Evolutionary conservation across 768 basidiomycete species (phyloP), one percentile per base, ranked within the genome.

Genomic region (Candolleomyces eurysporus): DNA sequence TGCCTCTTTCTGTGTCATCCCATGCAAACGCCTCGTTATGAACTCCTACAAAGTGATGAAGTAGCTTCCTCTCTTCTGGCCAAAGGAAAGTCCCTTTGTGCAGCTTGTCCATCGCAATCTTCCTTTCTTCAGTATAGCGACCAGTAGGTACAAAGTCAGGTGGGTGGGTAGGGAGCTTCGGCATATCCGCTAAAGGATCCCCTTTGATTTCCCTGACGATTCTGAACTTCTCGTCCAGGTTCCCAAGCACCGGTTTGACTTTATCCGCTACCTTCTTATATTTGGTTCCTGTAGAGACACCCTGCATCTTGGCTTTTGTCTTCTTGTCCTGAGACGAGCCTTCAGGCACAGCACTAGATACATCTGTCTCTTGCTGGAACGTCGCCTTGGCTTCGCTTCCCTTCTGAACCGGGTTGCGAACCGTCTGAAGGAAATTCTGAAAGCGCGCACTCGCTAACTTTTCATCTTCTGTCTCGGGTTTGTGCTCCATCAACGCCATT

Each of bases 191-290:
- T 4, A 76, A 54, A 3, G 70, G 72, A 48, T 75, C 66, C 3
- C 69, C 73, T n/a, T n/a, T n/a, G n/a, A n/a, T n/a, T n/a, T n/a
- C n/a, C n/a, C n/a, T n/a, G n/a, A n/a, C n/a, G n/a, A n/a, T n/a
- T n/a, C n/a, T n/a, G n/a, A n/a, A n/a, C n/a, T n/a, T n/a, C n/a
- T n/a, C n/a, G n/a, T n/a, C 70, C 32, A 71, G 54, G 1, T 58
- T 58, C 2, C 64, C 62, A 8, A 67, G 48, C 0, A 73, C 65
- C 0, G 74, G 73, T 46, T 58, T 60, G 1, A 73, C 66, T 51
- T 74, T 72, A 11, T 62, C 21, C 0, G 64, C 72, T 0, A 75
- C 73, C 5, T 66, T 68, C 50, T 76, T 76, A 62, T 74, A 76
- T 58, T 73, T 74, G 54, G 63, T 66, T 13, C 53, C 60, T 43